Percentiles rank a stretch among this genome's conserved stretches.
Evolutionary conservation across 164 flowering plant genomes (phyloP).

Genomic region (Cinnamomum chago): DNA sequence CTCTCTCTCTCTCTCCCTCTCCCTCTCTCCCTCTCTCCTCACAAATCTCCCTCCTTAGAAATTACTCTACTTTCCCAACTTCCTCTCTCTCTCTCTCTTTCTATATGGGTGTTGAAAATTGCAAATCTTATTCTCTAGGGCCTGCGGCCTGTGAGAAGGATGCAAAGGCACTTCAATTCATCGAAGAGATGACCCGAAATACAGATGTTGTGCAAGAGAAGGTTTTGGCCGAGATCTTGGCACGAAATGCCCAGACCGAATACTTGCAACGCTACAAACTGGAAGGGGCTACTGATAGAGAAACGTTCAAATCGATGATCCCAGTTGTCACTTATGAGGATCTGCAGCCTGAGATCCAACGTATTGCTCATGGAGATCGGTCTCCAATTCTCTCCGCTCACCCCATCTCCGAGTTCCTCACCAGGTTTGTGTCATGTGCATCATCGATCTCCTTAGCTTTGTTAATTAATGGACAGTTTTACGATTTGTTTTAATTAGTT

Average conservation of each 20-base stretch:
- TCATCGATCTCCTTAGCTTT: neutral
- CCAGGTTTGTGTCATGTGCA: conserved; percentile 39
- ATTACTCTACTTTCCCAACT: neutral
- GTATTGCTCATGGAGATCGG: conserved; percentile 65
- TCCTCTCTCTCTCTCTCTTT: neutral
- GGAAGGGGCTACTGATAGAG: conserved; percentile 43
- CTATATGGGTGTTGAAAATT: conserved; percentile 29
- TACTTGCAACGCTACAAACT: conserved; percentile 40
- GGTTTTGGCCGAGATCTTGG: conserved; percentile 44
- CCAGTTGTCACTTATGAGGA: conserved; percentile 65
- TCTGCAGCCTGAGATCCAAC: conserved; percentile 58
- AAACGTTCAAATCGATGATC: conserved; percentile 48
- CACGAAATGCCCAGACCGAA: conserved; percentile 52
- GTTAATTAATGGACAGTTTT: no score
- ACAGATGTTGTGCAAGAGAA: conserved; percentile 46
- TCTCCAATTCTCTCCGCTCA: conserved; percentile 55
- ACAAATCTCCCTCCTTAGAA: no score
- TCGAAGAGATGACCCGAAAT: conserved; percentile 56
- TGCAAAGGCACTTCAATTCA: conserved; percentile 54
- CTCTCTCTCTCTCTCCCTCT: neutral
- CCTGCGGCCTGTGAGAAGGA: conserved; percentile 40
- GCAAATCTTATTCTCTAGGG: conserved; percentile 16
- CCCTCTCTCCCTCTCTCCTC: no score
- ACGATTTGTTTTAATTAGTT: neutral
- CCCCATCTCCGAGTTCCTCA: conserved; percentile 73